Base-by-base conservation (phyloP, 371 early-diverging fungal species). In the Actinomortierella ambigua region DNA sequence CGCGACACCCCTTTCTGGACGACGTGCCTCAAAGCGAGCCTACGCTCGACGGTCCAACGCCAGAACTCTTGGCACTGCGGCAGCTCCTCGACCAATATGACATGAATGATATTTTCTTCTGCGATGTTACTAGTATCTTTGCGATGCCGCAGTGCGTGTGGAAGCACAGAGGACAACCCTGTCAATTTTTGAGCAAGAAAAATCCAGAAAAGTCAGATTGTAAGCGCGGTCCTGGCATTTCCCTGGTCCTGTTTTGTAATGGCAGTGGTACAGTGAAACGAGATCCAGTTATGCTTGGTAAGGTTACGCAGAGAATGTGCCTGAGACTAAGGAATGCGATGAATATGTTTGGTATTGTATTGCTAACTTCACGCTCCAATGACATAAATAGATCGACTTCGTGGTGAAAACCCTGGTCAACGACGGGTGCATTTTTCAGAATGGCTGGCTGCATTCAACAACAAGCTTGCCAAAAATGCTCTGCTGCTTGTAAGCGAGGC, bases 251-350 rank as follows among this genome's bases (percentile, higher is more conserved):
- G 39, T 24, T 58, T 26, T 58, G 58, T 49, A 58, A 58, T 50
- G 58, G 40, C 24, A 58, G 50, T 27, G 58, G 58, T 14, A 50
- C 58, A 27, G 50, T 41, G 18, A 58, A 50, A 50, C 58, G 50
- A 11, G 58, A 58, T 26, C 50, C 58, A 1, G 58, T 58, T 40
- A 49, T 58, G 58, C 58, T 58, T 40, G 58, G 58, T 58, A 58
- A 24, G 50, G n/a, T n/a, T n/a, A n/a, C n/a, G n/a, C n/a, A n/a
- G n/a, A n/a, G n/a, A n/a, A n/a, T n/a, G n/a, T n/a, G n/a, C n/a
- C n/a, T n/a, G n/a, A n/a, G n/a, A n/a, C n/a, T n/a, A n/a, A 20
- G 18, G 42, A 9, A 27, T 20, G 22, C 29, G 29, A 27, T 55
- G 22, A 14, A 18, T 34, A 3, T 27, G 29, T 22, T 29, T 14